These are phyloP conservation scores for Tetrahymena elliotti DNA, from an alignment of 73 alveolate species.

Conservation along the genomic window DNA sequence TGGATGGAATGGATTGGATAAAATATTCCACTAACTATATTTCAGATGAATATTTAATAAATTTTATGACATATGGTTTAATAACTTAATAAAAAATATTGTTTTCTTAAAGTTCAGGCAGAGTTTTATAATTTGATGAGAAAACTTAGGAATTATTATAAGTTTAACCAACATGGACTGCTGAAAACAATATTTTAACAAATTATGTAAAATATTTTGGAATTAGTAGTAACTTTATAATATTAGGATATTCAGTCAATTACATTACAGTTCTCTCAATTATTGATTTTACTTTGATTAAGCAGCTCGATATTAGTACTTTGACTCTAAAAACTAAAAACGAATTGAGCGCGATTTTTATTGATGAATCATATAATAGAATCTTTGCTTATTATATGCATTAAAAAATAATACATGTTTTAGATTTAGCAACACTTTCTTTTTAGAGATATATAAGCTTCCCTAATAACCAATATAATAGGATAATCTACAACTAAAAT, in stretches of 20 bases:
- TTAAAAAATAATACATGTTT: background rate
- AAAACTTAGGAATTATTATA: too few relatives aligned
- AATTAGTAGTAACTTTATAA: background rate
- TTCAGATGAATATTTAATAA: background rate
- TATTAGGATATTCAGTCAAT: background rate
- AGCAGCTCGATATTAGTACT: background rate
- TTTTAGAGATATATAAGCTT: too few relatives aligned
- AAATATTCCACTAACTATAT: background rate
- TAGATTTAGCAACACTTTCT: background rate
- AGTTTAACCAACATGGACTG: background rate
- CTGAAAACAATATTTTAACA: background rate
- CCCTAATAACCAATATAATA: background rate
- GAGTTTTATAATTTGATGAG: background rate
- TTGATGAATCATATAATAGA: background rate
- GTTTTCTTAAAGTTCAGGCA: background rate
- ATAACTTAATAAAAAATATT: background rate
- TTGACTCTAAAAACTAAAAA: too few relatives aligned
- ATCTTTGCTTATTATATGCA: background rate
- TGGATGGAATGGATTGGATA: background rate
- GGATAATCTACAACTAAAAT: background rate
- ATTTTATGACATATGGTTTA: background rate
- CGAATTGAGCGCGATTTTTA: background rate
- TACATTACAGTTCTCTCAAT: background rate
- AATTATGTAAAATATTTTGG: too few relatives aligned
- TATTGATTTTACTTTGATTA: background rate